A percentile compares a stretch with the other conserved stretches of the same genome.
Conservation (phyloP, 208 protist genomes). For the Herpetomonas samuelpessoai region DNA sequence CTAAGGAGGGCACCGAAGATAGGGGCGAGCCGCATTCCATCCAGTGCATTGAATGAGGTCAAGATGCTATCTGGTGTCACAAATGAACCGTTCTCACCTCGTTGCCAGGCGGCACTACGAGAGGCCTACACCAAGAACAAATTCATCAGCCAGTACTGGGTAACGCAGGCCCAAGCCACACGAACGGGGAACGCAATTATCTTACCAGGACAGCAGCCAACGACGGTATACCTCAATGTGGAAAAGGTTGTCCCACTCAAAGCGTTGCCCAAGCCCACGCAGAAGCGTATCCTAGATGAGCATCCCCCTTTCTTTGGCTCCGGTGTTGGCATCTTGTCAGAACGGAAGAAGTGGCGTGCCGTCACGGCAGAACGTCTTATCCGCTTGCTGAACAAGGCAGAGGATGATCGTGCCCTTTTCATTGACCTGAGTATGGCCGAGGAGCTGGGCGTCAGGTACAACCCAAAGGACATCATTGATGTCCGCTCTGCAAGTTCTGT, state of each 20-base stretch:
- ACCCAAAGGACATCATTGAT: conserved; percentile 63
- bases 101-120: conserved; percentile 48
- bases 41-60: background rate
- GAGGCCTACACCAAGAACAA: conserved; percentile 25
- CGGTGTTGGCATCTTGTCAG: conserved; percentile 85
- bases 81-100: conserved; percentile 61
- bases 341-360: conserved; percentile 77
- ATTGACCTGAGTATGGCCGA: conserved; percentile 58
- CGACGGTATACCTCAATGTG: conserved; percentile 72
- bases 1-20: too few relatives aligned
- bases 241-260: conserved; percentile 73
- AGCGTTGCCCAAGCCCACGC: conserved; percentile 41
- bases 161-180: conserved; percentile 73
- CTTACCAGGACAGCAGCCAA: conserved; percentile 57
- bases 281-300: conserved; percentile 79
- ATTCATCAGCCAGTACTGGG: conserved; percentile 73
- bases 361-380: conserved; percentile 75
- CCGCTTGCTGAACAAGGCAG: conserved; percentile 57
- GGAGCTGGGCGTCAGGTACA: conserved; percentile 50
- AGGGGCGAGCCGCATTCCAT: background rate
- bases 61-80: conserved; percentile 81
- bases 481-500: conserved; percentile 73
- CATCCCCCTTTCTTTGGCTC: conserved; percentile 86
- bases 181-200: conserved; percentile 72
- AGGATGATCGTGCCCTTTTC: conserved; percentile 78